These are phyloP conservation scores for Epichloe gansuensis DNA, from an alignment of 2,329 filamentous ascomycete species.

Conservation along the genomic window DNA sequence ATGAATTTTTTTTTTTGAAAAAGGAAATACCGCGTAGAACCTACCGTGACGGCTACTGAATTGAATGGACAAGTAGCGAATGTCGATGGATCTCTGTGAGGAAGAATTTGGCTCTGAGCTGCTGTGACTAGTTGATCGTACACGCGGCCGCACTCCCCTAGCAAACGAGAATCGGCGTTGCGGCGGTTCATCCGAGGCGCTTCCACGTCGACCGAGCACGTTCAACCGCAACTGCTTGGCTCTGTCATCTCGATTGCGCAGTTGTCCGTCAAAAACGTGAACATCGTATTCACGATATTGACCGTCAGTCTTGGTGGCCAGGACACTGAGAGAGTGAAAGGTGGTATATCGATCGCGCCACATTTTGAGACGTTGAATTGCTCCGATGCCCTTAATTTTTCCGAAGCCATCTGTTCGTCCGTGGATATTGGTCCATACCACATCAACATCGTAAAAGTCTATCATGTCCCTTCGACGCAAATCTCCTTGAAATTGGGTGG, in stretches of 20 bases:
- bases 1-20: background rate
- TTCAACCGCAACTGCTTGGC: slow-evolving; percentile 32
- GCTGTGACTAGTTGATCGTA: slow-evolving; percentile 17
- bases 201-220: slow-evolving; percentile 27
- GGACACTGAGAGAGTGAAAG: slow-evolving; percentile 33
- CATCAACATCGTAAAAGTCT: slow-evolving; percentile 39
- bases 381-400: slow-evolving; percentile 35
- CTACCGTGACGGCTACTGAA: slow-evolving; percentile 35
- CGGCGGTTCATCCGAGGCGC: slow-evolving; percentile 23
- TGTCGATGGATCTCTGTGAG: slow-evolving; percentile 21
- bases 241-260: slow-evolving; percentile 32
- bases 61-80: slow-evolving; percentile 36
- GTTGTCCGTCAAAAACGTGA: slow-evolving; percentile 33
- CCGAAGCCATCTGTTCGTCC: slow-evolving; percentile 36
- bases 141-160: slow-evolving; percentile 29
- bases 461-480: slow-evolving; percentile 33
- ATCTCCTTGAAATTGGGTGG: slow-evolving; percentile 36
- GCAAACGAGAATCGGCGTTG: slow-evolving; percentile 30
- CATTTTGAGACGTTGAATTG: slow-evolving; percentile 38
- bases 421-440: slow-evolving; percentile 38
- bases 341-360: slow-evolving; percentile 37
- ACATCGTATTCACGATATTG: slow-evolving; percentile 36
- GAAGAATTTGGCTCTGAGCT: slow-evolving; percentile 12
- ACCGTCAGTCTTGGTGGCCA: slow-evolving; percentile 33
- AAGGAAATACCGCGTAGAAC: background rate